Percentiles rank a stretch among this genome's conserved stretches.
These are phyloP conservation scores for Hypoxylon sp. DNA, from an alignment of 2,329 filamentous ascomycete genomes.

Conservation along the genomic window DNA sequence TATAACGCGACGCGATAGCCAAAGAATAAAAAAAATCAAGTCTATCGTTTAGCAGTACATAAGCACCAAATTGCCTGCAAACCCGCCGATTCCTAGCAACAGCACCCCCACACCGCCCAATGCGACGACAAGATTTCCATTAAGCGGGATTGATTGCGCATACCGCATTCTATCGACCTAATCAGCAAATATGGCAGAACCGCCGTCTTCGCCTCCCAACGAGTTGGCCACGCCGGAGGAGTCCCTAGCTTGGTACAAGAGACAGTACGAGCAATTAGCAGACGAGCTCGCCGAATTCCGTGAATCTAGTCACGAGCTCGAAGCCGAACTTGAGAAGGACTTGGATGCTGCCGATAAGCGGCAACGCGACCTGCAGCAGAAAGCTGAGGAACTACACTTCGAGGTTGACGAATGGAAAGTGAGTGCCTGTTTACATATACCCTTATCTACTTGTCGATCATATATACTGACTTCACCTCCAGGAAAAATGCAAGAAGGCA, in stretches of 20 bases:
- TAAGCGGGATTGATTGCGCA: constrained; percentile 33
- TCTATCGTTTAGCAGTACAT: constrained; percentile 18
- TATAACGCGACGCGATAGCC: constrained; percentile 10
- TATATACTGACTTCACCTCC: constrained; percentile 34
- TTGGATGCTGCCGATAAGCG: constrained; percentile 94
- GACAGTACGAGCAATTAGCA: constrained; percentile 92
- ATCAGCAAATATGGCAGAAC: constrained; percentile 59
- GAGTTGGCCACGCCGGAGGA: constrained; percentile 69
- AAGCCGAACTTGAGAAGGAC: constrained; percentile 94
- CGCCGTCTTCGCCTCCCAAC: constrained; percentile 68
- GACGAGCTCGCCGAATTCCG: constrained; percentile 93
- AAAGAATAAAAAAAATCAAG: no score
- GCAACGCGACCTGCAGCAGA: constrained; percentile 84
- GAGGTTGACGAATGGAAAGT: constrained; percentile 99
- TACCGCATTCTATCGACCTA: constrained; percentile 20
- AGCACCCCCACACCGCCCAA: constrained; percentile 32
- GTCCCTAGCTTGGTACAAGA: constrained; percentile 92
- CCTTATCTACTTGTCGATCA: not conserved
- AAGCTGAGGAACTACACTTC: constrained; percentile 82
- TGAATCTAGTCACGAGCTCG: constrained; percentile 89
- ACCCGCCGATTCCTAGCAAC: not conserved
- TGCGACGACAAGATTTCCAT: constrained; percentile 30
- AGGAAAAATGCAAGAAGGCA: constrained; percentile 96
- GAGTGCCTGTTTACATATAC: constrained; percentile 44
- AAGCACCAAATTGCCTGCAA: constrained; percentile 15